Percentiles rank a stretch among this genome's conserved stretches.
Conservation (phyloP, 2,329 filamentous ascomycete genomes). For the Fusarium acutatum region DNA sequence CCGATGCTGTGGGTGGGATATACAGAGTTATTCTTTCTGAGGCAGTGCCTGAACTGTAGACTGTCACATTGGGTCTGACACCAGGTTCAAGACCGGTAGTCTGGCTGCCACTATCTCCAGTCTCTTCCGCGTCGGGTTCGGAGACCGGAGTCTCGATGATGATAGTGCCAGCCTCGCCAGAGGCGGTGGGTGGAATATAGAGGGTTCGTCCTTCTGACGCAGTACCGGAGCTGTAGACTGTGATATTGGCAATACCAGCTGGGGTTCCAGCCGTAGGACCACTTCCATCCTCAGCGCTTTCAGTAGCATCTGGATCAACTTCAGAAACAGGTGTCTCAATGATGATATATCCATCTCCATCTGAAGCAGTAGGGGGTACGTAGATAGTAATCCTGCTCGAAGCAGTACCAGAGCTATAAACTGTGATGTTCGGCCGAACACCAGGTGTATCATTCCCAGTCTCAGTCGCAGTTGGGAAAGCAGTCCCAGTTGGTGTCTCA, state of each 20-base stretch:
- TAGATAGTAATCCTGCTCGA: not conserved
- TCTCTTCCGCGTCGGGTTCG: too few relatives aligned
- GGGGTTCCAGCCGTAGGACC: fast-evolving
- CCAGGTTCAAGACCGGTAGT: too few relatives aligned
- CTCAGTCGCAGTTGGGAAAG: not conserved
- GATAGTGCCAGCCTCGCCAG: too few relatives aligned
- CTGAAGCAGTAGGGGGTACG: not conserved
- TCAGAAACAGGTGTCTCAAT: not conserved
- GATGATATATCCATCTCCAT: not conserved
- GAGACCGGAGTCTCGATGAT: too few relatives aligned
- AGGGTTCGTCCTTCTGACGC: too few relatives aligned
- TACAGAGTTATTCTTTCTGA: not conserved
- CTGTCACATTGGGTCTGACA: too few relatives aligned
- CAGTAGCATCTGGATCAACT: fast-evolving
- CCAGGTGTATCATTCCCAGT: not conserved
- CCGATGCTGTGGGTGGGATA: not conserved
- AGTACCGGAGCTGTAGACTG: too few relatives aligned
- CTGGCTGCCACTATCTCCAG: too few relatives aligned
- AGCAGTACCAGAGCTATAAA: not conserved
- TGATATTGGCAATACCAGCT: not conserved
- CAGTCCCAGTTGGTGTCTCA: not conserved
- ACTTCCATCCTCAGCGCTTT: not conserved
- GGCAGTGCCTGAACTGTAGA: not conserved
- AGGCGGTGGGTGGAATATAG: too few relatives aligned
- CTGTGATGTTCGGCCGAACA: not conserved